Evolutionary conservation across 2,329 filamentous ascomycete species (phyloP).

Genomic region (Calcarisporium arbuscula): DNA sequence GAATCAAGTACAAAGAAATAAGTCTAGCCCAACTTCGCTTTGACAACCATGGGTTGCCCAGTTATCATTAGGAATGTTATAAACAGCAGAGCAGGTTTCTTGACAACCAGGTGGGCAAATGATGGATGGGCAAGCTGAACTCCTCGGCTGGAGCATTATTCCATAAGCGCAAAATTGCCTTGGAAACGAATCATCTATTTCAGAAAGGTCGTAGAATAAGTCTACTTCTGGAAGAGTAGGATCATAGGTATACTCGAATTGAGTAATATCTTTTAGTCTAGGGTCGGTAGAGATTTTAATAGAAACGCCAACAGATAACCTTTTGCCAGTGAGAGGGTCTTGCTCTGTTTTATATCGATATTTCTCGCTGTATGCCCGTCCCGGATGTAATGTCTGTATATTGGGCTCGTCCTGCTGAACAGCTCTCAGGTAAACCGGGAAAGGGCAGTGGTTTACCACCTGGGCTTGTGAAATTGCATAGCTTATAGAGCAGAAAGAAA

Average conservation of each 20-base stretch:
- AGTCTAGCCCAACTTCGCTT: neutral
- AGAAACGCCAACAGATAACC: neutral
- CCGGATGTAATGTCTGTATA: neutral
- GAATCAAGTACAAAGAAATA: neutral
- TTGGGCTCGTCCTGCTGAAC: neutral
- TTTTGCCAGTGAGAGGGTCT: neutral
- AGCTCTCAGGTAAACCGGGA: neutral
- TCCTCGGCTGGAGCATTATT: neutral
- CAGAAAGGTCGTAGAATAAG: neutral
- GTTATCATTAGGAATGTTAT: neutral
- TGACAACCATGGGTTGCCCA: neutral
- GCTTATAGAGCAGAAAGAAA: neutral
- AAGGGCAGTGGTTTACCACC: neutral
- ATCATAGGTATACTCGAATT: neutral
- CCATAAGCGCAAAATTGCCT: slow-evolving; percentile 1
- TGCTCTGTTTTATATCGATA: neutral
- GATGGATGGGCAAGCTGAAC: neutral
- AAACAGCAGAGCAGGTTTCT: neutral
- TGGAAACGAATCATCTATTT: neutral
- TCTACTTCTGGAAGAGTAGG: neutral
- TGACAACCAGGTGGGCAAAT: neutral
- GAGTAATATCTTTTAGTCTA: neutral
- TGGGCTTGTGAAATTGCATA: neutral
- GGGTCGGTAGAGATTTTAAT: neutral
- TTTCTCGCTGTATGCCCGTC: neutral